These are phyloP conservation scores for Fusarium coicis DNA, from an alignment of 2,329 filamentous ascomycete species.

Conservation along the genomic window DNA sequence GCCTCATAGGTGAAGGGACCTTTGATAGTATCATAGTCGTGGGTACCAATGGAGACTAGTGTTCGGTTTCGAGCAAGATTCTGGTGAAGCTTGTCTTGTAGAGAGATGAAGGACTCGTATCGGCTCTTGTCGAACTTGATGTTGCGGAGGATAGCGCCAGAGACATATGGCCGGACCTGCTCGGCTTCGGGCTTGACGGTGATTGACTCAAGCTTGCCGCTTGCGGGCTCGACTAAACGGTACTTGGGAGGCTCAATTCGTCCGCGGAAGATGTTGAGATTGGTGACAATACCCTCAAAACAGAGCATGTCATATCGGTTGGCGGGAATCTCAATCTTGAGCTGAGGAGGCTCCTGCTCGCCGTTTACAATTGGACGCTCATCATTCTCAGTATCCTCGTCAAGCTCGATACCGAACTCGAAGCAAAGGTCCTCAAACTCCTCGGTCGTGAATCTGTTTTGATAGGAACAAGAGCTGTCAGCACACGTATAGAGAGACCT, in stretches of 20 bases:
- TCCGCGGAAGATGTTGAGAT: conserved; percentile 93
- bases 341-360: conserved; percentile 86
- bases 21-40: conserved; percentile 92
- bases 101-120: conserved; percentile 96
- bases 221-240: conserved; percentile 75
- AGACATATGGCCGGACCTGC: conserved; percentile 86
- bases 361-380: conserved; percentile 80
- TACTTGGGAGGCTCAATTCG: conserved; percentile 82
- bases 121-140: conserved; percentile 90
- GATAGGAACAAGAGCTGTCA: conserved; percentile 29
- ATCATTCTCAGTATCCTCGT: conserved; percentile 88
- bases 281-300: conserved; percentile 95
- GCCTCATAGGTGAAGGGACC: conserved; percentile 98
- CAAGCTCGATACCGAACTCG: conserved; percentile 97
- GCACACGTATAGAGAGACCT: conserved; percentile 7
- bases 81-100: conserved; percentile 98
- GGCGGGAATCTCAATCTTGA: conserved; percentile 98
- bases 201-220: conserved; percentile 81
- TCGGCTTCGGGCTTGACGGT: conserved; percentile 80
- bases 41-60: conserved; percentile 95
- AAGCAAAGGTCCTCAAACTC: conserved; percentile 98
- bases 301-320: conserved; percentile 96
- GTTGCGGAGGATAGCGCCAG: conserved; percentile 88
- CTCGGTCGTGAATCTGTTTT: conserved; percentile 81
- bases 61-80: conserved; percentile 94